phyloP scores from a whole-genome alignment of 2,329 filamentous ascomycete genomes.

The Escovopsis sp. region DNA sequence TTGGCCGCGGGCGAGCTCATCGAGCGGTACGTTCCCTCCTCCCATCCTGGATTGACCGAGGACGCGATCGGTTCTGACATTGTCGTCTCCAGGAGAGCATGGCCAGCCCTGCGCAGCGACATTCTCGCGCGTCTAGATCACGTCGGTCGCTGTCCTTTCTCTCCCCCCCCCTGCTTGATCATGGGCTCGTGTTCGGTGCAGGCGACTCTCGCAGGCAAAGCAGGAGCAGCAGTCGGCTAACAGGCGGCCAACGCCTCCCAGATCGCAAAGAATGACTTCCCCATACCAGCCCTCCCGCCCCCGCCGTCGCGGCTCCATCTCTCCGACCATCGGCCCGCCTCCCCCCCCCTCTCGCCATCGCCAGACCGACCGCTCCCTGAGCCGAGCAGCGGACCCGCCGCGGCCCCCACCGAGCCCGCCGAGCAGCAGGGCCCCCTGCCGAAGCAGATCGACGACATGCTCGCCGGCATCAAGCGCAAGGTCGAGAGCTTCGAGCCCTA shows the following conservation, averaged over 20 bases:
- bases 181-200: too few relatives aligned
- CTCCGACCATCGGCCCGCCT: slow-evolving; percentile 27
- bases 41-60: not conserved
- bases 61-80: slow-evolving; percentile 2
- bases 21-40: slow-evolving; percentile 34
- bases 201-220: not conserved
- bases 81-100: slow-evolving; percentile 41
- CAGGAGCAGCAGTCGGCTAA: not conserved
- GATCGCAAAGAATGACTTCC: slow-evolving; percentile 66
- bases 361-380: slow-evolving; percentile 34
- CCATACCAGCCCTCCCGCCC: slow-evolving; percentile 46
- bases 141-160: slow-evolving; percentile 16
- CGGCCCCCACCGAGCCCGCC: slow-evolving; percentile 25
- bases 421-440: slow-evolving; percentile 38
- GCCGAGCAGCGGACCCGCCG: slow-evolving; percentile 58
- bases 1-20: slow-evolving; percentile 38
- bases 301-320: slow-evolving; percentile 26
- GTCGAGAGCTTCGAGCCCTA: slow-evolving; percentile 55
- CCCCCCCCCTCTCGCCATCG: slow-evolving; percentile 32
- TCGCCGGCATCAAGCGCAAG: slow-evolving; percentile 44
- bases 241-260: slow-evolving; percentile 18
- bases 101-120: slow-evolving; percentile 51
- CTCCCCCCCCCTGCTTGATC: too few relatives aligned
- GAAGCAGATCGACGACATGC: slow-evolving; percentile 45
- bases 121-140: slow-evolving; percentile 55